A percentile compares a stretch with the other conserved stretches of the same genome.
Conservation (phyloP, 2,329 filamentous ascomycete genomes). For the Fusarium albidum region DNA sequence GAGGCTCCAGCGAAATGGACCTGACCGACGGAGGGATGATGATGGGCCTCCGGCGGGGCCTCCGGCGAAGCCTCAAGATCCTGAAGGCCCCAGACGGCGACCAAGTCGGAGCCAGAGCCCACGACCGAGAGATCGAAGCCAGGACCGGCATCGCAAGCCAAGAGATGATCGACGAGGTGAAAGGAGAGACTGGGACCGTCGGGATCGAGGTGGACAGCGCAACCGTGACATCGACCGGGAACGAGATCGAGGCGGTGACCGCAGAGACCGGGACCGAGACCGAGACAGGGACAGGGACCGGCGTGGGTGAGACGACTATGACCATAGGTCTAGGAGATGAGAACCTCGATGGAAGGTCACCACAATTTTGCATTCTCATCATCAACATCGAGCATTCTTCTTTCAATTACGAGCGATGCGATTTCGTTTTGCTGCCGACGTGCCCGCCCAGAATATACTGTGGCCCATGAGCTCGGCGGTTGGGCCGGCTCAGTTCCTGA, state of each 20-base stretch:
- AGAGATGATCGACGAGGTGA: slow-evolving; percentile 39
- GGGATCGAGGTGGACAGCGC: slow-evolving; percentile 39
- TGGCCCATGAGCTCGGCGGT: slow-evolving; percentile 30
- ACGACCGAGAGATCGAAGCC: slow-evolving; percentile 32
- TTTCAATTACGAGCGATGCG: slow-evolving; percentile 26
- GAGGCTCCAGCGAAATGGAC: slow-evolving; percentile 53
- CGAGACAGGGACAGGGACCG: slow-evolving; percentile 33
- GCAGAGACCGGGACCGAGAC: slow-evolving; percentile 22
- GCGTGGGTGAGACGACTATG: slow-evolving; percentile 32
- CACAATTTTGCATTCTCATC: slow-evolving; percentile 21
- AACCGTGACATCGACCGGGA: slow-evolving; percentile 40
- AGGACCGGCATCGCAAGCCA: slow-evolving; percentile 39
- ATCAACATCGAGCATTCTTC: slow-evolving; percentile 17
- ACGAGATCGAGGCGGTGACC: slow-evolving; percentile 41
- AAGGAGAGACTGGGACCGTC: slow-evolving; percentile 37
- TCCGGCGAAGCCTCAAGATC: slow-evolving; percentile 12
- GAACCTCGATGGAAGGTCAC: slow-evolving; percentile 13
- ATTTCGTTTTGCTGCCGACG: slow-evolving; percentile 12
- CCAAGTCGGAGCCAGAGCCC: slow-evolving; percentile 33
- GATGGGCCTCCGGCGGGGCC: slow-evolving; percentile 11
- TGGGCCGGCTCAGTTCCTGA: slow-evolving; percentile 5
- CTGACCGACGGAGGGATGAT: slow-evolving; percentile 37
- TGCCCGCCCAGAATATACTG: not conserved
- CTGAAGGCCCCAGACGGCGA: slow-evolving; percentile 10
- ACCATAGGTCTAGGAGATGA: slow-evolving; percentile 35